Percentiles rank a stretch among this genome's conserved stretches.
phyloP scores from a whole-genome alignment of 108 stramenopile genomes.

The Cyclotella choctawhatcheeana region DNA sequence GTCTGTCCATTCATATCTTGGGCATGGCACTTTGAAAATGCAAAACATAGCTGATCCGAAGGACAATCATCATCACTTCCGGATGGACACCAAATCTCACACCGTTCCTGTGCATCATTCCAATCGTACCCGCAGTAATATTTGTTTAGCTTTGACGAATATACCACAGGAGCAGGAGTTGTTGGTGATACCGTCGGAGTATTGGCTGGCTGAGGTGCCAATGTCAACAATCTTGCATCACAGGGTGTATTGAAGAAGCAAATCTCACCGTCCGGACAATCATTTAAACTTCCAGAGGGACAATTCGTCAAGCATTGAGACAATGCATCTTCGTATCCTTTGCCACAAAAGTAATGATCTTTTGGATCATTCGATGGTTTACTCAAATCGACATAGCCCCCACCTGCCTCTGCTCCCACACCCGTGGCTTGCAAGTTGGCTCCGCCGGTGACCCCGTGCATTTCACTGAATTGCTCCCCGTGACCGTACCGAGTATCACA shows the following conservation, averaged over 20 bases:
- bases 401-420: conserved; percentile 30
- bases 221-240: conserved; percentile 46
- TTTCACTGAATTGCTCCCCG: conserved; percentile 41
- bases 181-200: conserved; percentile 40
- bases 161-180: conserved; percentile 43
- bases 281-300: conserved; percentile 48
- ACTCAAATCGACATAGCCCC: conserved; percentile 46
- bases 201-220: conserved; percentile 31
- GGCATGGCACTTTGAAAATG: conserved; percentile 47
- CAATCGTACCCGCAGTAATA: conserved; percentile 53
- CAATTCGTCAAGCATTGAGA: conserved; percentile 36
- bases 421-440: conserved; percentile 39
- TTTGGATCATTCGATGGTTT: conserved; percentile 41
- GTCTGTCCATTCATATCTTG: conserved; percentile 45
- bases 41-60: conserved; percentile 43
- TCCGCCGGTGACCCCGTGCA: conserved; percentile 31
- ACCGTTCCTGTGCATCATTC: conserved; percentile 48
- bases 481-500: conserved; percentile 46
- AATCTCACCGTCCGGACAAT: conserved; percentile 53
- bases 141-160: conserved; percentile 43
- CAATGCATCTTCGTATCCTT: conserved; percentile 41
- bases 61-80: conserved; percentile 56
- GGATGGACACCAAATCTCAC: conserved; percentile 51
- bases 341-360: conserved; percentile 54
- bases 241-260: conserved; percentile 53